phyloP scores from a whole-genome alignment of 805 yeast species.

The Dipodascopsis uninucleata region DNA sequence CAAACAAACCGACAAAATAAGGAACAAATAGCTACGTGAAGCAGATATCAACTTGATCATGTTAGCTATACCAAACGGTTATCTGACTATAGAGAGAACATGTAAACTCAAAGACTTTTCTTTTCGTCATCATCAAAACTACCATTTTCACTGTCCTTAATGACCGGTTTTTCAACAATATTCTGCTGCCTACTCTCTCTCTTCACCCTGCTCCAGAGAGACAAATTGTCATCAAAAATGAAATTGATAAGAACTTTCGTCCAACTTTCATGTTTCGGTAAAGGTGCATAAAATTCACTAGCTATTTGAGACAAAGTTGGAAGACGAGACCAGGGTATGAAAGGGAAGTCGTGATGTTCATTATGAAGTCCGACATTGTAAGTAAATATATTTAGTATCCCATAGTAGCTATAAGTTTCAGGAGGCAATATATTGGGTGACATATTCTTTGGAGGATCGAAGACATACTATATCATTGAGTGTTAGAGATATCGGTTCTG shows the following conservation, averaged over 20 bases:
- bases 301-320: conserved; percentile 65
- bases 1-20: too few species aligned
- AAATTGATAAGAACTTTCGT: conserved; percentile 69
- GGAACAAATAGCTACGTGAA: too few species aligned
- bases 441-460: conserved; percentile 30
- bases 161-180: too few species aligned
- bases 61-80: too few species aligned
- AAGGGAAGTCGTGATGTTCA: conserved; percentile 95
- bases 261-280: conserved; percentile 80
- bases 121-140: too few species aligned
- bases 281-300: conserved; percentile 71
- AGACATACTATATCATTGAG: conserved; percentile 19
- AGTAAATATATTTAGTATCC: conserved; percentile 67
- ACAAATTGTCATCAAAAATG: conserved; percentile 60
- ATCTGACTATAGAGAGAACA: too few species aligned
- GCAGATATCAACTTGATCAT: too few species aligned
- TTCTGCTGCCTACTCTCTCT: conserved; percentile 44
- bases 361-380: conserved; percentile 95
- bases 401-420: conserved; percentile 88
- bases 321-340: conserved; percentile 81
- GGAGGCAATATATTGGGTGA: conserved; percentile 46
- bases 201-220: conserved; percentile 78
- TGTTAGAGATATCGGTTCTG: conserved; percentile 40
- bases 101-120: too few species aligned
- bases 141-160: too few species aligned